Evolutionary conservation across 2,329 filamentous ascomycete genomes (phyloP).

Genomic region (Didymella pomorum): DNA sequence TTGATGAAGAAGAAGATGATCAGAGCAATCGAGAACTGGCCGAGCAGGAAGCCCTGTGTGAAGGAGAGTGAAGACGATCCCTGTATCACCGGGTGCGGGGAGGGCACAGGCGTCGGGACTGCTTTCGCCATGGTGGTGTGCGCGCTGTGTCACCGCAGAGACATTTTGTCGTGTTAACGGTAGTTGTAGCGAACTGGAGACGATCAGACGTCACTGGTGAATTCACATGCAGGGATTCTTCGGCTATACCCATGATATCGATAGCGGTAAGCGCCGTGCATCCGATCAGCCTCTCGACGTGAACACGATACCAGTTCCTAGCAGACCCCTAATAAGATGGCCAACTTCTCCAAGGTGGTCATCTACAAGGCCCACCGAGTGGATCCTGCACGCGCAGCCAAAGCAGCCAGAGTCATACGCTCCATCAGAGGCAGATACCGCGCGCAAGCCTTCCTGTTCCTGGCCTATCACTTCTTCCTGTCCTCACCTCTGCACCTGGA

Average conservation of each 20-base stretch:
- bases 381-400: slow-evolving; percentile 30
- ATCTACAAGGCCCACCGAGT: slow-evolving; percentile 22
- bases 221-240: slow-evolving; percentile 3
- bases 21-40: slow-evolving; percentile 90
- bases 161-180: slow-evolving; percentile 1
- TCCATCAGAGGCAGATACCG: slow-evolving; percentile 43
- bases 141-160: slow-evolving; percentile 6
- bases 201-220: slow-evolving; percentile 7
- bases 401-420: slow-evolving; percentile 37
- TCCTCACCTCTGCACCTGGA: slow-evolving; percentile 42
- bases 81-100: slow-evolving; percentile 29
- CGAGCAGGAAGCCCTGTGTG: slow-evolving; percentile 90
- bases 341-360: slow-evolving; percentile 26
- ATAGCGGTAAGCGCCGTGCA: background rate
- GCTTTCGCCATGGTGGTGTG: slow-evolving; percentile 25
- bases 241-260: background rate
- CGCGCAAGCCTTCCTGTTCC: slow-evolving; percentile 43
- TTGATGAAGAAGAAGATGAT: slow-evolving; percentile 96
- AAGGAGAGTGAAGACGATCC: slow-evolving; percentile 70
- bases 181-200: background rate
- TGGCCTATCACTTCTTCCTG: slow-evolving; percentile 47
- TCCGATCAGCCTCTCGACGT: background rate
- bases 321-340: slow-evolving; percentile 15
- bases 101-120: slow-evolving; percentile 20
- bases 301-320: background rate